Conservation (phyloP, 192 early-diverging fungal genomes). For the Podila epigama region DNA sequence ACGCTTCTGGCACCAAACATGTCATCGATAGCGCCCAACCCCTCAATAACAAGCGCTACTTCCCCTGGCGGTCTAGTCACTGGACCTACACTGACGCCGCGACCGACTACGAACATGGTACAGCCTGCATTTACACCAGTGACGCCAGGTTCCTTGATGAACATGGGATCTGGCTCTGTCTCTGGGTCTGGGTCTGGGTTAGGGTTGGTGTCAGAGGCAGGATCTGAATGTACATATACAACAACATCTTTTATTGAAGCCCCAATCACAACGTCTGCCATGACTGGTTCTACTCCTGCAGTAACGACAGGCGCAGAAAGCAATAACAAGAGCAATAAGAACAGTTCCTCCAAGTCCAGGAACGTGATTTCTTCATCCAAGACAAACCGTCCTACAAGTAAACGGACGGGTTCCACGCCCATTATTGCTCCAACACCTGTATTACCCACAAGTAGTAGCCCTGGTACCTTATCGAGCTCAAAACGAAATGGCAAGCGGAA, state of each 20-base stretch:
- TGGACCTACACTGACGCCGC: background rate
- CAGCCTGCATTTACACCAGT: conserved; percentile 57
- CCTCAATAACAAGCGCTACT: no score
- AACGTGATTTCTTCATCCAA: background rate
- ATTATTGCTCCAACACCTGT: no score
- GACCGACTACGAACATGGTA: background rate
- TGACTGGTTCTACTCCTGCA: no score
- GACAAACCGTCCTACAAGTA: no score
- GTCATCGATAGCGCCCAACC: background rate
- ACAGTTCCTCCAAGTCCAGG: conserved; percentile 21
- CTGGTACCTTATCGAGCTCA: no score
- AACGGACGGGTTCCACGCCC: no score
- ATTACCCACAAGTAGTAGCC: no score
- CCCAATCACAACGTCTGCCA: background rate
- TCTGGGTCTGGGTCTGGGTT: no score
- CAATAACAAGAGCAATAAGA: background rate
- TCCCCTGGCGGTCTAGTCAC: background rate
- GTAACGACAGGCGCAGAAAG: no score
- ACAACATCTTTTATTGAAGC: conserved; percentile 15
- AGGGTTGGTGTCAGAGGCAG: no score
- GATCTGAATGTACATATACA: conserved; percentile 23
- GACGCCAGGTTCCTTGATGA: conserved; percentile 75
- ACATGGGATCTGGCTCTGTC: conserved; percentile 47
- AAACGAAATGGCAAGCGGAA: no score
- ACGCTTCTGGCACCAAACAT: background rate